These are phyloP conservation scores for Salix brachista DNA, from an alignment of 345 rosid species.

Conservation along the genomic window DNA sequence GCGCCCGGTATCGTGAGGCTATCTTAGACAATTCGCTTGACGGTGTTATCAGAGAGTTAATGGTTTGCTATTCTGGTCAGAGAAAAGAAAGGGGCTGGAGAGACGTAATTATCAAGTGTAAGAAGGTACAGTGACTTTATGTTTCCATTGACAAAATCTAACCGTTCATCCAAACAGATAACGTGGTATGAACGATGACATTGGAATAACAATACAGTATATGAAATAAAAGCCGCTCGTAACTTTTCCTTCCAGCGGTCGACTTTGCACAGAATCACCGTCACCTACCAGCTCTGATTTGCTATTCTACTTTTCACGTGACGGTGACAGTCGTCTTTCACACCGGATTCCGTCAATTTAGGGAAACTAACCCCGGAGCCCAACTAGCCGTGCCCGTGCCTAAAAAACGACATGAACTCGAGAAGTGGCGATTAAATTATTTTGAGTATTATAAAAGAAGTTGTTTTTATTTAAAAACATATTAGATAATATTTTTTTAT, in stretches of 20 bases:
- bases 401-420: constrained; percentile 16
- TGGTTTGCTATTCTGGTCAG: constrained; percentile 30
- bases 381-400: constrained; percentile 28
- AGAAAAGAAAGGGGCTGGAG: constrained; percentile 22
- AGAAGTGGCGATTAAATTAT: constrained; percentile 36
- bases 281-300: constrained; percentile 31
- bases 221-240: constrained; percentile 17
- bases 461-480: too few species aligned
- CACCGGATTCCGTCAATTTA: not conserved
- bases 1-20: not conserved
- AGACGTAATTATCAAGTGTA: constrained; percentile 38
- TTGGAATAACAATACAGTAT: not conserved
- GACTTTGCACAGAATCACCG: constrained; percentile 23
- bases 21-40: not conserved
- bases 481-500: too few species aligned
- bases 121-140: not conserved
- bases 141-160: constrained; percentile 13
- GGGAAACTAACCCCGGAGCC: constrained; percentile 16
- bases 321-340: constrained; percentile 26
- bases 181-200: not conserved
- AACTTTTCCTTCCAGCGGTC: constrained; percentile 17
- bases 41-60: constrained; percentile 25
- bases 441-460: too few species aligned
- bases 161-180: constrained; percentile 25
- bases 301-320: constrained; percentile 20